Percentiles rank a stretch among this genome's conserved stretches.
Conservation (phyloP, 2,329 filamentous ascomycete species). For the Ceratocystiopsis minuta region DNA sequence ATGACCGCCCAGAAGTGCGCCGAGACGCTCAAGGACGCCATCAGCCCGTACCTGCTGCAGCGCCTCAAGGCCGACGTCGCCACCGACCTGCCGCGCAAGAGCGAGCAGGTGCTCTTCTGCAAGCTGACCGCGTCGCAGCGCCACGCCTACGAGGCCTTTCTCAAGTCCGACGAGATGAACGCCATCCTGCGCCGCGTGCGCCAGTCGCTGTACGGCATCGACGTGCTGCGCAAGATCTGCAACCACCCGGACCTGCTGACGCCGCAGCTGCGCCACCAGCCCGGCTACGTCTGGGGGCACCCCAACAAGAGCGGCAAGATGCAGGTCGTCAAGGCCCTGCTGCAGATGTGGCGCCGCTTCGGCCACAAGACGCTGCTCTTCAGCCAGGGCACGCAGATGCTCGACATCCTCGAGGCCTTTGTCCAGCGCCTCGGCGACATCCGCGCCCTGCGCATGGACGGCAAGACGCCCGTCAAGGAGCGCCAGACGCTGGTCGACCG, state of each 20-base stretch:
- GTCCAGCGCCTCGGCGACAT: slow-evolving; percentile 48
- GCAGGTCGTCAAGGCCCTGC: slow-evolving; percentile 75
- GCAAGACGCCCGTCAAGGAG: slow-evolving; percentile 70
- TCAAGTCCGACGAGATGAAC: slow-evolving; percentile 70
- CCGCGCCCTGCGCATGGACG: slow-evolving; percentile 81
- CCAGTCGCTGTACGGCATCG: slow-evolving; percentile 76
- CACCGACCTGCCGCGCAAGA: slow-evolving; percentile 85
- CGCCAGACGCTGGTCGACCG: slow-evolving; percentile 82
- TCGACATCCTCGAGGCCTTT: slow-evolving; percentile 81
- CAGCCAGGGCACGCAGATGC: slow-evolving; percentile 84
- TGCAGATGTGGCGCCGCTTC: slow-evolving; percentile 75
- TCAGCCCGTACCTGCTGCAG: slow-evolving; percentile 83
- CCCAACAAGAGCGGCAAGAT: slow-evolving; percentile 79
- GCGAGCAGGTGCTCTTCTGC: slow-evolving; percentile 89
- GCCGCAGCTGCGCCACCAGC: slow-evolving; percentile 33
- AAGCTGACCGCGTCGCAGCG: slow-evolving; percentile 70
- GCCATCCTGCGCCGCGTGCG: slow-evolving; percentile 58
- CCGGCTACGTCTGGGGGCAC: slow-evolving; percentile 60
- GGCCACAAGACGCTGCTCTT: slow-evolving; percentile 91
- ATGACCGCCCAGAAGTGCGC: slow-evolving; percentile 90
- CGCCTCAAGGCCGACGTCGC: slow-evolving; percentile 88
- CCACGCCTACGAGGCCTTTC: slow-evolving; percentile 62
- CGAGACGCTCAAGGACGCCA: slow-evolving; percentile 81
- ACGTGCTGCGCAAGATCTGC: slow-evolving; percentile 86
- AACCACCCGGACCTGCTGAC: slow-evolving; percentile 87